These are phyloP conservation scores for Epichloe sp. DNA, from an alignment of 2,329 filamentous ascomycete genomes.

Conservation along the genomic window DNA sequence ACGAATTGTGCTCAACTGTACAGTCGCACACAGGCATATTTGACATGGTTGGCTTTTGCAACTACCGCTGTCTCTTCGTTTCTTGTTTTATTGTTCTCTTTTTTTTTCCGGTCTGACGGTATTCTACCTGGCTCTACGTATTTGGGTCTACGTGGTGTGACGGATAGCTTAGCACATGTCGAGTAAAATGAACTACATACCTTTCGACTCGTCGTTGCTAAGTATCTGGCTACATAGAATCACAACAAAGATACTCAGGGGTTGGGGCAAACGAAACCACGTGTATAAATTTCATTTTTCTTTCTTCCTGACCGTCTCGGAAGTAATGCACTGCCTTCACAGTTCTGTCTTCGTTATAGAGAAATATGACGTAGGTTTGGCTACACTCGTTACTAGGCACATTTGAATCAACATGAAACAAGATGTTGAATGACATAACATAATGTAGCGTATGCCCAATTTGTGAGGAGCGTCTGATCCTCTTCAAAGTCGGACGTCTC, in stretches of 20 bases:
- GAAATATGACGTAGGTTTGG: too few species aligned
- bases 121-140: slow-evolving; percentile 1
- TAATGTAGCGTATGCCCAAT: too few species aligned
- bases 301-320: too few species aligned
- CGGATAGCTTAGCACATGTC: slow-evolving; percentile 1
- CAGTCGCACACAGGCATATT: slow-evolving; percentile 7
- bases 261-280: neutral
- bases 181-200: neutral
- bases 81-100: slow-evolving; percentile 1
- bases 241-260: neutral
- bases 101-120: neutral
- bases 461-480: too few species aligned
- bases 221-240: neutral
- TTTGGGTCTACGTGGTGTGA: slow-evolving; percentile 1
- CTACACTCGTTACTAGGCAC: too few species aligned
- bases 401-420: too few species aligned
- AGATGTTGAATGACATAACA: too few species aligned
- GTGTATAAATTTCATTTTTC: neutral
- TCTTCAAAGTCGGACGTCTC: too few species aligned
- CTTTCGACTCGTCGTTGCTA: neutral
- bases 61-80: slow-evolving; percentile 3
- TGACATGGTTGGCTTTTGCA: slow-evolving; percentile 6
- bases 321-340: too few species aligned
- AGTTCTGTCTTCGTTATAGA: too few species aligned
- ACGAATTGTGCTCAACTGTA: slow-evolving; percentile 4